A percentile compares a stretch with the other conserved stretches of the same genome.
phyloP scores from a whole-genome alignment of 306 rosid genomes.

The Urtica urens region DNA sequence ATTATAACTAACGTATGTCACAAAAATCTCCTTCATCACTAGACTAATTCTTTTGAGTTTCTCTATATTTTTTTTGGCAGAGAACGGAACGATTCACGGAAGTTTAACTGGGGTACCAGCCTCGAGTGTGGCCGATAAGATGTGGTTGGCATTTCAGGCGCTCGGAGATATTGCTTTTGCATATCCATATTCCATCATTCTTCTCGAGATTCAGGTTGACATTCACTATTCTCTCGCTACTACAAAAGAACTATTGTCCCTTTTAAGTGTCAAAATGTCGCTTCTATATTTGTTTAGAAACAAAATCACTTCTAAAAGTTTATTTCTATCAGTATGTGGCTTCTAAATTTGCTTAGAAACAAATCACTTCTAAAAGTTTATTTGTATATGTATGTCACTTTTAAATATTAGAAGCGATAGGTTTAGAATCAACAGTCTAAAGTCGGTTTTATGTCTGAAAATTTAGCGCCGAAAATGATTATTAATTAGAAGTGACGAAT shows the following conservation, averaged over 20 bases:
- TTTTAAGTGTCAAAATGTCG: too few relatives aligned
- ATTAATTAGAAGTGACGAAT: too few relatives aligned
- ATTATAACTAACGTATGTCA: too few relatives aligned
- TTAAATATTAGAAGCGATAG: not conserved
- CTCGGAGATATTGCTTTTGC: conserved; percentile 83
- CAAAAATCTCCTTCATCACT: too few relatives aligned
- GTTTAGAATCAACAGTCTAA: not conserved
- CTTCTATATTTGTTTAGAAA: not conserved
- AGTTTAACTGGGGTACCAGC: conserved; percentile 56
- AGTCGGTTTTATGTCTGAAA: too few relatives aligned
- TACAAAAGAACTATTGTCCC: not conserved
- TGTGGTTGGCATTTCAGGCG: conserved; percentile 65
- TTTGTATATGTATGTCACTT: not conserved
- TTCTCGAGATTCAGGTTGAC: conserved; percentile 77
- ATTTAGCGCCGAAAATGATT: too few relatives aligned
- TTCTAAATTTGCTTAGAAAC: too few relatives aligned
- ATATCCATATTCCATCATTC: conserved; percentile 62
- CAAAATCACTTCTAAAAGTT: not conserved
- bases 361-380: too few relatives aligned
- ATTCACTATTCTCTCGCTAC: not conserved
- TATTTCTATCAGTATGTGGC: too few relatives aligned
- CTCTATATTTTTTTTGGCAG: conserved; percentile 45
- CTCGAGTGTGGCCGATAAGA: conserved; percentile 36
- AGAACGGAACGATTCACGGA: conserved; percentile 64
- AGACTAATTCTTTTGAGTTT: too few relatives aligned